These are phyloP conservation scores for Straminergon stramineum DNA, from an alignment of 225 moss, liverwort and hornwort genomes.

Conservation along the genomic window DNA sequence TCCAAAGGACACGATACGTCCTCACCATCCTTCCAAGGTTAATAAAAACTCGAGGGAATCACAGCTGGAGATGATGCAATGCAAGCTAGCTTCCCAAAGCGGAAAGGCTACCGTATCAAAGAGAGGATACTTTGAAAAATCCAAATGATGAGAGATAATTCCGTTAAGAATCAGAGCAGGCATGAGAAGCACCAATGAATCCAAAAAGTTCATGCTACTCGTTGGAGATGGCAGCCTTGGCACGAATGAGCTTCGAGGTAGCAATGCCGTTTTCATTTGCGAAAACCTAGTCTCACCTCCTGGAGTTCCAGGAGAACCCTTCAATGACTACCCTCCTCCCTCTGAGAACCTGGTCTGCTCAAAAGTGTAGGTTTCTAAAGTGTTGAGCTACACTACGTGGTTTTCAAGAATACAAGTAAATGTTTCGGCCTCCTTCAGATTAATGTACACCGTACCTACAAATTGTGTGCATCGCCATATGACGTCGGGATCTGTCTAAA, in stretches of 20 bases:
- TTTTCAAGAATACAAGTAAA: conserved; percentile 6
- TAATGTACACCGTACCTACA: conserved; percentile 30
- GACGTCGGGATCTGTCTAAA: neutral
- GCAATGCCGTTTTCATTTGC: conserved; percentile 16
- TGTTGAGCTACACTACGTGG: neutral
- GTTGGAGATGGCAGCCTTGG: conserved; percentile 46
- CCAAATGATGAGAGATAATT: conserved; percentile 59
- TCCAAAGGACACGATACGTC: neutral
- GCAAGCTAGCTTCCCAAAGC: neutral
- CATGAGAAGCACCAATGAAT: conserved; percentile 35
- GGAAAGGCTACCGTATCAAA: neutral
- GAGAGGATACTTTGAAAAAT: conserved; percentile 65
- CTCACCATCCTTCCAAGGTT: neutral
- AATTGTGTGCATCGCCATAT: neutral
- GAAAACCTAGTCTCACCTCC: conserved; percentile 21
- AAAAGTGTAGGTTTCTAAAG: neutral
- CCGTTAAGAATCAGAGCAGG: conserved; percentile 50
- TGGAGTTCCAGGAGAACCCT: neutral
- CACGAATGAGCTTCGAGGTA: conserved; percentile 50
- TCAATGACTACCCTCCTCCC: neutral
- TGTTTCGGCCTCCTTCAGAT: neutral
- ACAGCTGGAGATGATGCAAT: neutral
- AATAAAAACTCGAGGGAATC: neutral
- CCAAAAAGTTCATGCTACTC: conserved; percentile 65
- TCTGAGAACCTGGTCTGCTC: neutral